Base-by-base conservation (phyloP, 768 basidiomycete genomes). In the Goffeauzyma gilvescens region DNA sequence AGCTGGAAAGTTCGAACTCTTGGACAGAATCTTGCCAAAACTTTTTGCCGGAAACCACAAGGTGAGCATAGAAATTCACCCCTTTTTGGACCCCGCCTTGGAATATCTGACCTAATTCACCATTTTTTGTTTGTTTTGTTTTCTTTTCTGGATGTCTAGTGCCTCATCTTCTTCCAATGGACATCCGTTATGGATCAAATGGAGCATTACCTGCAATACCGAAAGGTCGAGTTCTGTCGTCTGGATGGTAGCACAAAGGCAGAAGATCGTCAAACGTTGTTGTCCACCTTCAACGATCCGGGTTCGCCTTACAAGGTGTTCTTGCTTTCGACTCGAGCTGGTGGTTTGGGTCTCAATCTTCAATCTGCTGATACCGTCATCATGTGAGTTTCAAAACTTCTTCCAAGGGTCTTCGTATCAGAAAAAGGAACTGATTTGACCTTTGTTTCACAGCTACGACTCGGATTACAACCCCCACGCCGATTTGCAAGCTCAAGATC, bases 141-240 rank as follows among this genome's bases (percentile, higher is more conserved):
- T n/a, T n/a, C n/a, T n/a, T n/a, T n/a, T n/a, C n/a, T n/a, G n/a
- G n/a, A n/a, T n/a, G n/a, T n/a, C 0, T 50, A 86, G 81, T 84
- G 90, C 34, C 75, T 98, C 44, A 95, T 98, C 54, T 96, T 98
- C 75, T 96, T 96, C 78, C 93, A 98, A 66, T 95, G 96, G 93
- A 95, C 89, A 13, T 83, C 86, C 58, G 85, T 95, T 54, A 93
- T 96, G 89, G 84, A 90, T 50, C 87, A 93, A 60, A 85, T 90
- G 76, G 84, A 85, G 55, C 89, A 95, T 55, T 95, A 87, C 57
- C 66, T 93, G 57, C 82, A 80, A 60, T 78, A 78, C 72, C 75
- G 78, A 74, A 72, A 73, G 4, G 84, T 75, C 73, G 79, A 81
- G 53, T 79, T 82, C 62, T 76, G 90, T 39, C 81, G 89, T 53